A percentile compares a stretch with the other conserved stretches of the same genome.
These are phyloP conservation scores for Lactarius pseudohatsudake DNA, from an alignment of 768 basidiomycete species.

Conservation along the genomic window DNA sequence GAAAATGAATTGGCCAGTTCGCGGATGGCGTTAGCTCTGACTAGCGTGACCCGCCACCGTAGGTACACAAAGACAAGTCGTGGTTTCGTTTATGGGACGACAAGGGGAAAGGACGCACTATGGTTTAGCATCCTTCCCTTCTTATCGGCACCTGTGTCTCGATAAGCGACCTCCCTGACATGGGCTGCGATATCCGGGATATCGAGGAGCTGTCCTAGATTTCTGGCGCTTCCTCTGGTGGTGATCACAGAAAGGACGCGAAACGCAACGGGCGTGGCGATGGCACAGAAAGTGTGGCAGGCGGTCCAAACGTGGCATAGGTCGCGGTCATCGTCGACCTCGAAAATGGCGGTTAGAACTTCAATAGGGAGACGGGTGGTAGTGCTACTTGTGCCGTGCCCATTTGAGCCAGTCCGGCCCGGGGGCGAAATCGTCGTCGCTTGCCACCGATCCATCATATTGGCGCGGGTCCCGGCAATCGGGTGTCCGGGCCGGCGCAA, in stretches of 20 bases:
- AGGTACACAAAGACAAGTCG: background rate
- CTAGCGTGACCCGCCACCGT: background rate
- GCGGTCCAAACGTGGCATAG: background rate
- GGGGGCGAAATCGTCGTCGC: no score
- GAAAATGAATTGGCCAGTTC: background rate
- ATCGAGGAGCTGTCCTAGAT: background rate
- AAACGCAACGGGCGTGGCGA: conserved; percentile 7
- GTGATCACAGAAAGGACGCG: background rate
- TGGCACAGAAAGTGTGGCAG: background rate
- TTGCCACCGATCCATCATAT: no score
- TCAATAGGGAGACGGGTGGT: background rate
- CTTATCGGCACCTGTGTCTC: background rate
- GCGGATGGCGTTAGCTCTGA: background rate
- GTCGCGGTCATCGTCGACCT: background rate
- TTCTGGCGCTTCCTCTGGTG: background rate
- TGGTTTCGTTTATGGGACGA: no score
- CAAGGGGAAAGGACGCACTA: background rate
- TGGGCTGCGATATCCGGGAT: background rate
- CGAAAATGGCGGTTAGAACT: background rate
- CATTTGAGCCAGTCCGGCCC: no score
- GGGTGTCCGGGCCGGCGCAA: no score
- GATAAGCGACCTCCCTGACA: conserved; percentile 5
- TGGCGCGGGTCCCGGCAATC: no score
- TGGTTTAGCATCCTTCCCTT: background rate
- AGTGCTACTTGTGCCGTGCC: no score